These are phyloP conservation scores for Mytilinidion resinicola DNA, from an alignment of 495 filamentous ascomycete species.

Conservation along the genomic window DNA sequence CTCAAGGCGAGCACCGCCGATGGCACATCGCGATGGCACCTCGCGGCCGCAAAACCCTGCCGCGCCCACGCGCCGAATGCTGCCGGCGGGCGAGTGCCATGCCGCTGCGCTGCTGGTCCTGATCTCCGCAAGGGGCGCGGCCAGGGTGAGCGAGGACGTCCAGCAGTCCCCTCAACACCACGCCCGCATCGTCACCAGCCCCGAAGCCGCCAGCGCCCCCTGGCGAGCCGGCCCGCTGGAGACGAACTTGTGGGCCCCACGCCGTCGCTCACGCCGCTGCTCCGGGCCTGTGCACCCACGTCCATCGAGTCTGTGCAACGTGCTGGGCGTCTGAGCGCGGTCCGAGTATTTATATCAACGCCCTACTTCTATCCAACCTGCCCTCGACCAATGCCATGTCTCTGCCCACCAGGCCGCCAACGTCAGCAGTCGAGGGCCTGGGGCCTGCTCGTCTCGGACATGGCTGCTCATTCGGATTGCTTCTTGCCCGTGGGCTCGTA, in stretches of 20 bases:
- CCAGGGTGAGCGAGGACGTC: not conserved
- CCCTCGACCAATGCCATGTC: too few species aligned
- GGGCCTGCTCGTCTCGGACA: too few species aligned
- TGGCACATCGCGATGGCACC: conserved; percentile 26
- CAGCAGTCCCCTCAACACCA: not conserved
- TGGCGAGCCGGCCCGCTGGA: conserved; percentile 6
- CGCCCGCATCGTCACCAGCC: not conserved
- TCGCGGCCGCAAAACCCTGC: not conserved
- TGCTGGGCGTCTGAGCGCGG: too few species aligned
- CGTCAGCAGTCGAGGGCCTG: too few species aligned
- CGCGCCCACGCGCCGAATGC: too few species aligned
- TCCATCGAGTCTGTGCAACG: not conserved
- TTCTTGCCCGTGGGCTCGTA: conserved; percentile 44
- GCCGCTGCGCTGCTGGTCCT: not conserved
- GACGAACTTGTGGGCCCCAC: conserved; percentile 15
- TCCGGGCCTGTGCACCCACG: conserved; percentile 4
- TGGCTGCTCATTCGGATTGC: not conserved
- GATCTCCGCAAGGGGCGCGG: not conserved
- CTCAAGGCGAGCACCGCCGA: conserved; percentile 3
- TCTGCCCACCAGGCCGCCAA: too few species aligned
- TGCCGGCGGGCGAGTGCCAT: not conserved
- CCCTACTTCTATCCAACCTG: too few species aligned
- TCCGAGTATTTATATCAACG: too few species aligned
- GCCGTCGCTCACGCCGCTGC: conserved; percentile 11
- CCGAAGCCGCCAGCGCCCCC: not conserved